phyloP scores from a whole-genome alignment of 1,284 basidiomycete genomes.

The Rugosomyces carneus region DNA sequence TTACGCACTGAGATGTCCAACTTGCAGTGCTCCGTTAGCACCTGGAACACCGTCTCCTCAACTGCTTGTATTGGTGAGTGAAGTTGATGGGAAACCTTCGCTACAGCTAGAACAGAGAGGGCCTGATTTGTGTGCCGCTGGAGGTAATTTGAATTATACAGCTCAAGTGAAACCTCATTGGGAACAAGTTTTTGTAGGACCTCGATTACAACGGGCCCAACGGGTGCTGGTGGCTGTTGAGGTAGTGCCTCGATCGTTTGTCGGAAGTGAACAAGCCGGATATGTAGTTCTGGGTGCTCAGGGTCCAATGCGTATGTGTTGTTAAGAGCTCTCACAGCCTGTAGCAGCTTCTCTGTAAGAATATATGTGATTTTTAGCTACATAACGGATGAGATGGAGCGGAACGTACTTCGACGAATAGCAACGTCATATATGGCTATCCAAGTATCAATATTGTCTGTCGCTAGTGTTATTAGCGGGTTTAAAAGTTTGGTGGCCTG shows the following conservation, averaged over 20 bases:
- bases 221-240: constrained; percentile 36
- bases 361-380: background rate
- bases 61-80: constrained; percentile 48
- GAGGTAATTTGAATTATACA: constrained; percentile 70
- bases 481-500: constrained; percentile 69
- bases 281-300: constrained; percentile 64
- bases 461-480: constrained; percentile 56
- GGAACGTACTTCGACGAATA: constrained; percentile 61
- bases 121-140: constrained; percentile 53
- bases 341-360: constrained; percentile 68
- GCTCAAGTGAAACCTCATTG: constrained; percentile 49
- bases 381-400: background rate
- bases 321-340: constrained; percentile 69
- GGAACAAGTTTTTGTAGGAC: constrained; percentile 51
- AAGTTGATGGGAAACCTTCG: constrained; percentile 45
- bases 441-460: constrained; percentile 66
- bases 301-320: constrained; percentile 52
- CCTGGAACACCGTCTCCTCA: constrained; percentile 52
- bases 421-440: constrained; percentile 77
- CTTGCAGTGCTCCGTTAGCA: constrained; percentile 38
- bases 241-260: constrained; percentile 40
- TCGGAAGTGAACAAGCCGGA: constrained; percentile 64
- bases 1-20: constrained; percentile 47
- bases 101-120: constrained; percentile 53
- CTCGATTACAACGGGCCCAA: constrained; percentile 39